Evolutionary conservation across 495 filamentous ascomycete species (phyloP).

Genomic region (Tetracladium setigerum): DNA sequence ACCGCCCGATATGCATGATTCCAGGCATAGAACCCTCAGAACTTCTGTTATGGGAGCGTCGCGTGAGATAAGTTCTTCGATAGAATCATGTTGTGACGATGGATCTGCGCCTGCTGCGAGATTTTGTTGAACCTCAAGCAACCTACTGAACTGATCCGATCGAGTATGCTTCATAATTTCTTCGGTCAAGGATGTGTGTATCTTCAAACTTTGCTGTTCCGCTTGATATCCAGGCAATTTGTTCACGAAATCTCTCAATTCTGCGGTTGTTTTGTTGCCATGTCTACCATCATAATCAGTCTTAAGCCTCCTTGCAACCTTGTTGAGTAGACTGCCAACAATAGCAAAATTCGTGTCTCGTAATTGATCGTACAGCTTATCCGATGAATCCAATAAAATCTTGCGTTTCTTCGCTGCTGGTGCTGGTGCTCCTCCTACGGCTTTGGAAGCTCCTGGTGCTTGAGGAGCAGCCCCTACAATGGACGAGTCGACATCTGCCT

Average conservation of each 20-base stretch:
- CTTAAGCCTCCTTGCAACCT: slow-evolving; percentile 80
- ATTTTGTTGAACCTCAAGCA: slow-evolving; percentile 92
- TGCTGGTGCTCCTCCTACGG: slow-evolving; percentile 43
- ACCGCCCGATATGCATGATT: slow-evolving; percentile 83
- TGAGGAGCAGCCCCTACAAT: slow-evolving; percentile 69
- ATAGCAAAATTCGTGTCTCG: slow-evolving; percentile 94
- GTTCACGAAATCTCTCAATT: slow-evolving; percentile 86
- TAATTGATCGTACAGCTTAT: slow-evolving; percentile 82
- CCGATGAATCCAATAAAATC: slow-evolving; percentile 80
- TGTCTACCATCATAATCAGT: slow-evolving; percentile 87
- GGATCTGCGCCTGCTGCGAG: slow-evolving; percentile 87
- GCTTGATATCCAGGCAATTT: slow-evolving; percentile 88
- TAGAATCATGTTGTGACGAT: slow-evolving; percentile 75
- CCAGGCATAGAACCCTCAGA: slow-evolving; percentile 80
- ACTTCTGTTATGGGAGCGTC: slow-evolving; percentile 70
- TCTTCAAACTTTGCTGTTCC: slow-evolving; percentile 84
- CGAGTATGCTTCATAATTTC: slow-evolving; percentile 90
- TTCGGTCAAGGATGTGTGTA: slow-evolving; percentile 87
- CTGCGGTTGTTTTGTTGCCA: slow-evolving; percentile 75
- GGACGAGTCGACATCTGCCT: slow-evolving; percentile 87
- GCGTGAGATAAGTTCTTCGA: slow-evolving; percentile 89
- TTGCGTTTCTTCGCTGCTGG: slow-evolving; percentile 73
- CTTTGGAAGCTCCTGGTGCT: slow-evolving; percentile 44
- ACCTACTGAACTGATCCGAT: slow-evolving; percentile 77
- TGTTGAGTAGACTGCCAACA: slow-evolving; percentile 81